Percentiles rank a stretch among this genome's conserved stretches.
These are phyloP conservation scores for Rhododendron ferrugineum DNA, from an alignment of 148 eudicot species.

Conservation along the genomic window DNA sequence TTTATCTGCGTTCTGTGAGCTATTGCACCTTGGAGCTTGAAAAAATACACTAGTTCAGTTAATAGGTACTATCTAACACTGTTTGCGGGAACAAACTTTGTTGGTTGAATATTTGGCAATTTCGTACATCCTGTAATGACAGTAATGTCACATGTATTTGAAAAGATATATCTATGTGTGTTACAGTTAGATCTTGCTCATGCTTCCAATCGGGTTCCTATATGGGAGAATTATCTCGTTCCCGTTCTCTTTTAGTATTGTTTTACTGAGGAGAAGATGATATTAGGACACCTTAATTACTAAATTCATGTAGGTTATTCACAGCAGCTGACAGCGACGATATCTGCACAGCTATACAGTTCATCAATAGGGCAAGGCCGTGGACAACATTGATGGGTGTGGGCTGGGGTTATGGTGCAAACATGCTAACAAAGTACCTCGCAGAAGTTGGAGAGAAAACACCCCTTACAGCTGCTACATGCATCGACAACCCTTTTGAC, in stretches of 20 bases:
- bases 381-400: slow-evolving; percentile 85
- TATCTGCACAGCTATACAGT: slow-evolving; percentile 73
- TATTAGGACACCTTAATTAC: slow-evolving; percentile 22
- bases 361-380: slow-evolving; percentile 67
- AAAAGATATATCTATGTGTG: neutral
- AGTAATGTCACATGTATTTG: neutral
- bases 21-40: neutral
- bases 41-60: neutral
- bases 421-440: slow-evolving; percentile 91
- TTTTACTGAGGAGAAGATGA: slow-evolving; percentile 21
- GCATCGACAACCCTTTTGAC: slow-evolving; percentile 95
- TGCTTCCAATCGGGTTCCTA: neutral
- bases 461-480: slow-evolving; percentile 87
- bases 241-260: neutral
- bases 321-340: slow-evolving; percentile 99
- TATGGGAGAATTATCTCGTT: neutral
- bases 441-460: slow-evolving; percentile 87
- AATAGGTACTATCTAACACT: neutral
- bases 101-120: neutral
- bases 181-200: neutral
- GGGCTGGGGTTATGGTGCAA: slow-evolving; percentile 98
- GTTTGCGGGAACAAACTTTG: neutral
- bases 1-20: neutral
- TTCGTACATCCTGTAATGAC: neutral
- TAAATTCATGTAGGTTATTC: slow-evolving; percentile 73